Percentiles rank a stretch among this genome's conserved stretches.
Conservation (phyloP, 148 eudicot genomes). For the Dysphania ambrosioides region DNA sequence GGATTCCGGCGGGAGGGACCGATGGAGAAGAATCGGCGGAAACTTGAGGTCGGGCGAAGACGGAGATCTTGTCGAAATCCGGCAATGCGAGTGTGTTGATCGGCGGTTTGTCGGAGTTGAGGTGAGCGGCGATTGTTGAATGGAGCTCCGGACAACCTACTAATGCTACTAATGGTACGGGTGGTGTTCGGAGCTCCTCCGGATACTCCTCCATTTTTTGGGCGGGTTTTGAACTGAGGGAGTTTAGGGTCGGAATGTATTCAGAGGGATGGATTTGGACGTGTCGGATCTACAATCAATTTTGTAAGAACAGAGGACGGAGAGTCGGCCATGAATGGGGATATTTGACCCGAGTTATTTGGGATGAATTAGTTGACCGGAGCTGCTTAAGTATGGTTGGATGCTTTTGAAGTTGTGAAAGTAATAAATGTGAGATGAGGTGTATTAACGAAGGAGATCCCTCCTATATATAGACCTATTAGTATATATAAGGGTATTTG, state of each 20-base stretch:
- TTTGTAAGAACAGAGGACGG: no score
- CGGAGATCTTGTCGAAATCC: constrained; percentile 68
- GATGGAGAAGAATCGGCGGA: constrained; percentile 18
- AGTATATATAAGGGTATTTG: no score
- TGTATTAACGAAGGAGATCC: no score
- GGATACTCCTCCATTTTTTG: constrained; percentile 96
- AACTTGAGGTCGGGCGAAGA: constrained; percentile 37
- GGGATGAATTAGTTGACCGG: no score
- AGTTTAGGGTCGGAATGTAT: no score
- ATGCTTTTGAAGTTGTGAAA: no score
- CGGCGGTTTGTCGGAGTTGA: constrained; percentile 82
- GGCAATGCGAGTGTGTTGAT: constrained; percentile 86
- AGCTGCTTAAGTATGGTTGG: no score
- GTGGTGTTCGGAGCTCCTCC: constrained; percentile 89
- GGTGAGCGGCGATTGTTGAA: constrained; percentile 57
- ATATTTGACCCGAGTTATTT: no score
- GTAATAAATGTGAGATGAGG: no score
- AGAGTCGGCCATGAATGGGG: no score
- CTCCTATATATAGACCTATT: no score
- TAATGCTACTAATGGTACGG: constrained; percentile 61
- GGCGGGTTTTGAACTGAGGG: no score
- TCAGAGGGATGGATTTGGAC: neutral
- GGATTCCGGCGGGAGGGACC: constrained; percentile 40
- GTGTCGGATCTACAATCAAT: neutral
- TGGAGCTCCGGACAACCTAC: constrained; percentile 79